These are phyloP conservation scores for Pichia rugopelliculosa DNA, from an alignment of 805 yeast species.

Conservation along the genomic window DNA sequence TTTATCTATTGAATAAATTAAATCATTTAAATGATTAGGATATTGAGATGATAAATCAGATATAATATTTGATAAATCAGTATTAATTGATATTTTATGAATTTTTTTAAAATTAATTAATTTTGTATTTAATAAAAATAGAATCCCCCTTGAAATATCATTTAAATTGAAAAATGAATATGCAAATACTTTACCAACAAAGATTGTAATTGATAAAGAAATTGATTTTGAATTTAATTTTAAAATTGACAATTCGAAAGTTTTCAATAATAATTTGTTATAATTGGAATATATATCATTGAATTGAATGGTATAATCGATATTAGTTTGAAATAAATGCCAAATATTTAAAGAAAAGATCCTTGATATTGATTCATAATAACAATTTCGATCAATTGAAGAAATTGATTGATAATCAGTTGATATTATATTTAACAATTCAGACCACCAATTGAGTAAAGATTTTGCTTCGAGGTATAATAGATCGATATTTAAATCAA, in stretches of 20 bases:
- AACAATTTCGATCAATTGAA: constrained; percentile 43
- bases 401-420: constrained; percentile 31
- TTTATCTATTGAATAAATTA: constrained; percentile 17
- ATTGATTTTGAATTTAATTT: constrained; percentile 43
- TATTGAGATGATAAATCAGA: constrained; percentile 14
- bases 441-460: constrained; percentile 47
- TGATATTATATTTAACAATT: constrained; percentile 29
- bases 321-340: constrained; percentile 17
- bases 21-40: constrained; percentile 19
- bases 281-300: constrained; percentile 24
- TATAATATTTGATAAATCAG: constrained; percentile 2
- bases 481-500: constrained; percentile 7
- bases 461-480: constrained; percentile 6
- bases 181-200: constrained; percentile 65
- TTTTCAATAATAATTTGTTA: constrained; percentile 35
- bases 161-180: constrained; percentile 50
- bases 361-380: constrained; percentile 47
- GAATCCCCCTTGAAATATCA: constrained; percentile 46
- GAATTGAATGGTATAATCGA: constrained; percentile 10
- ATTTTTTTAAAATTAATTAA: constrained; percentile 34
- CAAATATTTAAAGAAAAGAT: constrained; percentile 43
- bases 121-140: constrained; percentile 51
- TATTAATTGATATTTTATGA: constrained; percentile 16
- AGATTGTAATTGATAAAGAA: constrained; percentile 53
- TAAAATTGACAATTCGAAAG: constrained; percentile 45